A percentile compares a stretch with the other conserved stretches of the same genome.
Evolutionary conservation across 441 rosid species (phyloP).

Genomic region (Gossypium aridum): DNA sequence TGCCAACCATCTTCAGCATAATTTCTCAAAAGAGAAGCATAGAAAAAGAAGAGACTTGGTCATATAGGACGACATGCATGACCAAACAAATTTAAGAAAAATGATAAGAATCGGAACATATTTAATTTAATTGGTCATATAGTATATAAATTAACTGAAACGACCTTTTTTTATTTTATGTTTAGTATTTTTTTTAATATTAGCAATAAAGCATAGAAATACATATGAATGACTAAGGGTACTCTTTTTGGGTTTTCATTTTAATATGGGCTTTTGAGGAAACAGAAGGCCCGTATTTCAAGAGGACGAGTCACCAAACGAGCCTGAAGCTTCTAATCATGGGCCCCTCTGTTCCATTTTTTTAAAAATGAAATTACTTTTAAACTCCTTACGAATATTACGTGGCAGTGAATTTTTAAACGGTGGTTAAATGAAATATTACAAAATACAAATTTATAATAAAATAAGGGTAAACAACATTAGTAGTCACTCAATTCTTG

Average conservation of each 20-base stretch:
- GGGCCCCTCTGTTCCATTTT: background rate
- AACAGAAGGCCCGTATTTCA: background rate
- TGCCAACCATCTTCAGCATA: background rate
- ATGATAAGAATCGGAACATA: background rate
- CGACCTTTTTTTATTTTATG: too few relatives aligned
- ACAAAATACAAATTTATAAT: too few relatives aligned
- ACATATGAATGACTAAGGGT: too few relatives aligned
- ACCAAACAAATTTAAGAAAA: background rate
- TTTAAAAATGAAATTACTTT: too few relatives aligned
- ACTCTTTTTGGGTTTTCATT: background rate
- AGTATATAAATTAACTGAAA: background rate
- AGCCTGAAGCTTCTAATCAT: background rate
- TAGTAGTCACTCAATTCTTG: too few relatives aligned
- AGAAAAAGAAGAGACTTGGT: background rate
- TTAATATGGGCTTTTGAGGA: background rate
- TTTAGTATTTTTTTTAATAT: too few relatives aligned
- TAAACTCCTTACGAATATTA: background rate
- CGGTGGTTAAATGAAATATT: too few relatives aligned
- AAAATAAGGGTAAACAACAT: too few relatives aligned
- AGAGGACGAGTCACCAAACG: background rate
- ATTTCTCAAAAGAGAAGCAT: too few relatives aligned
- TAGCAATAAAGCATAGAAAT: too few relatives aligned
- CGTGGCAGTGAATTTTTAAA: too few relatives aligned
- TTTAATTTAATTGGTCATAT: background rate
- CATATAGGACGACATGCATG: background rate